Evolutionary conservation across 345 rosid species (phyloP).

Genomic region (Toxicodendron radicans): DNA sequence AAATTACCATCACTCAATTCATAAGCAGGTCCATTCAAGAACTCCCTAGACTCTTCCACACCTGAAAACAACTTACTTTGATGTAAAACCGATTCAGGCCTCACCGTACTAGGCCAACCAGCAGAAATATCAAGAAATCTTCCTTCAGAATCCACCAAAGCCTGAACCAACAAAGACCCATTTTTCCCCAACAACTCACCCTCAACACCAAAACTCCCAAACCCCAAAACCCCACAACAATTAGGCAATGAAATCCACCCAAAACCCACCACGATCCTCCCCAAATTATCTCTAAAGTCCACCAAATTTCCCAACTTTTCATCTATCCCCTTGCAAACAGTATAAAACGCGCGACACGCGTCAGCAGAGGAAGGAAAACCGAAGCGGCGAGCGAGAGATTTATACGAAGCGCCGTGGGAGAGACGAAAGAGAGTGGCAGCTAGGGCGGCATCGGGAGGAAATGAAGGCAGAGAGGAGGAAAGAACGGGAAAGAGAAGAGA

Average conservation of each 20-base stretch:
- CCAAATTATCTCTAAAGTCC: slow-evolving; percentile 36
- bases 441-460: slow-evolving; percentile 47
- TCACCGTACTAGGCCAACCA: slow-evolving; percentile 71
- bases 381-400: slow-evolving; percentile 43
- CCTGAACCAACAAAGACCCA: slow-evolving; percentile 68
- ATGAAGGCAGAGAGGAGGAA: slow-evolving; percentile 34
- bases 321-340: slow-evolving; percentile 53
- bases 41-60: slow-evolving; percentile 44
- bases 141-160: slow-evolving; percentile 67
- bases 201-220: slow-evolving; percentile 51
- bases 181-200: slow-evolving; percentile 47
- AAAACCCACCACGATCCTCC: slow-evolving; percentile 50
- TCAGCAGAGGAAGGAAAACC: slow-evolving; percentile 45
- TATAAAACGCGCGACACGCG: slow-evolving; percentile 64
- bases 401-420: slow-evolving; percentile 64
- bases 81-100: slow-evolving; percentile 44
- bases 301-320: slow-evolving; percentile 45
- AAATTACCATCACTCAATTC: slow-evolving; percentile 43
- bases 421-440: slow-evolving; percentile 74
- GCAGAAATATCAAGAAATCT: slow-evolving; percentile 76
- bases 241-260: slow-evolving; percentile 59
- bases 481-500: slow-evolving; percentile 42
- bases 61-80: slow-evolving; percentile 47
- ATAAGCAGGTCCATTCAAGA: slow-evolving; percentile 46
- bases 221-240: slow-evolving; percentile 75